Base-by-base conservation (phyloP, 768 basidiomycete species). In the Podaxis pistillaris region DNA sequence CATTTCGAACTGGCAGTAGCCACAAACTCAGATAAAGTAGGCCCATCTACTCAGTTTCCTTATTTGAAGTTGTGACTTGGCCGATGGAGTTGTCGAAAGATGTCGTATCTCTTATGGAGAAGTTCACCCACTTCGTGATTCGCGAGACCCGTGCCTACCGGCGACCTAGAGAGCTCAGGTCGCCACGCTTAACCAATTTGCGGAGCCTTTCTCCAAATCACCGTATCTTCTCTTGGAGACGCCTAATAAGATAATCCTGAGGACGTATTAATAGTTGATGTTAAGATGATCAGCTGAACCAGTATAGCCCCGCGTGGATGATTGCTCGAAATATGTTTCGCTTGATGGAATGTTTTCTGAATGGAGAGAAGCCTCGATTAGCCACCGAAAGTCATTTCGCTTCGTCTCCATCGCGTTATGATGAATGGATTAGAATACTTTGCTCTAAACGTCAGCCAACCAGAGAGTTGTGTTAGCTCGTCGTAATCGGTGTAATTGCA, bases 131-230 rank as follows among this genome's bases (percentile, higher is more conserved):
- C 44, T 47, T 44, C 22, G 38, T 36, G 47, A 50, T 49, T 56
- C 22, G 54, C 37, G 36, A 22, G 46, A n/a, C n/a, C 58, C 58
- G 58, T 13, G 49, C 22, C 19, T 22, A 28, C 49, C 58, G 58
- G 58, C 26, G 37, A 60, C 19, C 19, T 51, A 9, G 40, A 19
- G 40, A 19, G n/a, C 22, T 17, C 24, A 28, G 7, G 33, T 26
- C n/a, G 4, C n/a, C 28, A 40, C 37, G 36, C 58, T 51, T 60
- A 50, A 60, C 13, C 33, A n/a, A 17, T 11, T 51, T 51, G 58
- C 58, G 58, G 58, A 40, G 58, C 24, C 49, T 22, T 12, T 28
- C 58, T 52, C 58, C 47, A 60, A 51, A 51, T 60, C 49, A 28
- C 58, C 49, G 58, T 51, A 26, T 12, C 22, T 24, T 15, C 56